phyloP scores from a whole-genome alignment of 768 basidiomycete genomes.

The Pleurotus djamor region DNA sequence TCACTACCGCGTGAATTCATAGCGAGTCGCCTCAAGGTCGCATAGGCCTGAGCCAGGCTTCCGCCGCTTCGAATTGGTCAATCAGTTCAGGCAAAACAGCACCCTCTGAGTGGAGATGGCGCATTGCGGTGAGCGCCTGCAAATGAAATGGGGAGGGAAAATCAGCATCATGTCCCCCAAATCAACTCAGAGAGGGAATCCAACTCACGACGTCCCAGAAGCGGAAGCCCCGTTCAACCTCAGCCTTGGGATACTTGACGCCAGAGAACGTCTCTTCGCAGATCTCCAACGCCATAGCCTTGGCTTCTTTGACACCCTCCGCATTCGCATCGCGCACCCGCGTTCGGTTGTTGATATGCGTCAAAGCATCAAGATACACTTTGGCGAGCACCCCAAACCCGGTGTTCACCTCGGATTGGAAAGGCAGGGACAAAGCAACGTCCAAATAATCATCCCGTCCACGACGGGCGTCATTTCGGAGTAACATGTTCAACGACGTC shows the following conservation, averaged over 20 bases:
- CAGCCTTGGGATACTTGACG: slow-evolving; percentile 81
- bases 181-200: slow-evolving; percentile 6
- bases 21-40: slow-evolving; percentile 54
- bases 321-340: slow-evolving; percentile 76
- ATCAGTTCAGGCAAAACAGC: slow-evolving; percentile 84
- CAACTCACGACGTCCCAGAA: slow-evolving; percentile 96
- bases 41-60: slow-evolving; percentile 93
- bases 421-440: slow-evolving; percentile 88
- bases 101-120: slow-evolving; percentile 82
- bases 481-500: slow-evolving; percentile 88
- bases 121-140: slow-evolving; percentile 84
- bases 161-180: not conserved
- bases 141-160: not conserved
- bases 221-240: slow-evolving; percentile 95
- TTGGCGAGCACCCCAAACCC: slow-evolving; percentile 98
- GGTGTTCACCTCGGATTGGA: slow-evolving; percentile 96
- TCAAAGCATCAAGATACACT: slow-evolving; percentile 92
- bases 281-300: slow-evolving; percentile 83
- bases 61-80: slow-evolving; percentile 94
- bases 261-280: slow-evolving; percentile 95
- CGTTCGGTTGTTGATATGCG: slow-evolving; percentile 79
- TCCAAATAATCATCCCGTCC: slow-evolving; percentile 91
- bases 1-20: slow-evolving; percentile 1
- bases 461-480: slow-evolving; percentile 84
- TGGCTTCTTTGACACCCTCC: slow-evolving; percentile 79